A percentile compares a stretch with the other conserved stretches of the same genome.
Evolutionary conservation across 257 asterid genomes (phyloP).

Genomic region (Coffea eugenioides): DNA sequence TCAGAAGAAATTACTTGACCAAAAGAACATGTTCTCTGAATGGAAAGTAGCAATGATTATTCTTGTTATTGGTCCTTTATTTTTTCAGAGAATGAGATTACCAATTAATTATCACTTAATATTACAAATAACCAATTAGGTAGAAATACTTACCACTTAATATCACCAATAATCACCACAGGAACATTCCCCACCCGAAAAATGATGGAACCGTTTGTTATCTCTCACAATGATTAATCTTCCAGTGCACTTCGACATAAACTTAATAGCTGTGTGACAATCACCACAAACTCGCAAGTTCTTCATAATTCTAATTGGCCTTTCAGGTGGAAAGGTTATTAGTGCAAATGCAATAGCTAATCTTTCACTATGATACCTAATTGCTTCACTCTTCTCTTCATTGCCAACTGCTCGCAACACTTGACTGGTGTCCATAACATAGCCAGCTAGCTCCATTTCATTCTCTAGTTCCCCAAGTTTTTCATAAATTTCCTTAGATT

Average conservation of each 20-base stretch:
- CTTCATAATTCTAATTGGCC: conserved; percentile 78
- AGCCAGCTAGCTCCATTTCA: conserved; percentile 64
- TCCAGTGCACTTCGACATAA: conserved; percentile 60
- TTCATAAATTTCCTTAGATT: conserved; percentile 50
- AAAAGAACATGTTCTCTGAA: no score
- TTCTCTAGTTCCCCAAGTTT: conserved; percentile 62
- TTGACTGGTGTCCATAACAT: conserved; percentile 58
- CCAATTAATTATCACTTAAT: not conserved
- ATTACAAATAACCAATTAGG: not conserved
- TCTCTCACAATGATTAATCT: conserved; percentile 73
- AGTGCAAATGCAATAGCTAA: conserved; percentile 87
- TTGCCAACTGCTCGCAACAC: conserved; percentile 59
- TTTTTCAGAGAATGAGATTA: not conserved
- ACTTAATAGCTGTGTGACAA: conserved; percentile 79
- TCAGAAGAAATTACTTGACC: not conserved
- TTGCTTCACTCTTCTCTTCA: conserved; percentile 57
- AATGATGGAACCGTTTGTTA: conserved; percentile 76
- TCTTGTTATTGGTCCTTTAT: no score
- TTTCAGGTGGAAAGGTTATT: conserved; percentile 49
- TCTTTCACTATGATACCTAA: conserved; percentile 83
- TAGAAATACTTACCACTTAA: not conserved
- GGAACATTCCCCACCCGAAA: conserved; percentile 68
- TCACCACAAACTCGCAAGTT: conserved; percentile 84
- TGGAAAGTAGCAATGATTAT: no score
- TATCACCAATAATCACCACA: conserved; percentile 86